phyloP scores from a whole-genome alignment of 441 rosid genomes.

The Erodium trifolium region DNA sequence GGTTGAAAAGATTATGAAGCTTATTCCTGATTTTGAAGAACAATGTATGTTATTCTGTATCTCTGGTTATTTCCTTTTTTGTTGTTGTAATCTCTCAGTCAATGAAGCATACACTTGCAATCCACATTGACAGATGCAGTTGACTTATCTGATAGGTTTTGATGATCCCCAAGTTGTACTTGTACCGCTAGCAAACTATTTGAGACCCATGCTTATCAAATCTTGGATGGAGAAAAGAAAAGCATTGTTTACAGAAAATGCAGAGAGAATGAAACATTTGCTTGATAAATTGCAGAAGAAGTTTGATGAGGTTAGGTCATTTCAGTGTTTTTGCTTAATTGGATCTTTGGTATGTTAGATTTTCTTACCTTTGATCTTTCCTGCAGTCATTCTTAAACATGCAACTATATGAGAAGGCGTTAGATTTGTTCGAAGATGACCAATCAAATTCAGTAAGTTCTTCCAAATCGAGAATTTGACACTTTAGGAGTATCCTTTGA shows the following conservation, averaged over 20 bases:
- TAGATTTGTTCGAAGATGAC: constrained; percentile 87
- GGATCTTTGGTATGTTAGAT: background rate
- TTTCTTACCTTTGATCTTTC: constrained; percentile 13
- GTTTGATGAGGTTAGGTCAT: constrained; percentile 69
- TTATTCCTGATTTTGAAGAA: constrained; percentile 75
- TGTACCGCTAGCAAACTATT: constrained; percentile 49
- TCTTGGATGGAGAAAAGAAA: constrained; percentile 73
- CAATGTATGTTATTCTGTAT: constrained; percentile 32
- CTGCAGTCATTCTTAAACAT: constrained; percentile 75
- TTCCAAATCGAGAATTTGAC: constrained; percentile 15
- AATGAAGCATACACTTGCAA: constrained; percentile 5
- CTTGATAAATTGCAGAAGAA: constrained; percentile 83
- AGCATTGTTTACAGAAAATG: constrained; percentile 74
- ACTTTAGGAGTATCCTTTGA: constrained; percentile 18
- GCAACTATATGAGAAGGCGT: constrained; percentile 88
- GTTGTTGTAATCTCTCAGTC: constrained; percentile 14
- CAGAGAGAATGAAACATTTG: constrained; percentile 63
- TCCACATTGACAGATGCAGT: constrained; percentile 19
- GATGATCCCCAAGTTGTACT: constrained; percentile 55
- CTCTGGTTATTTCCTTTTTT: constrained; percentile 3
- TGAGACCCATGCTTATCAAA: constrained; percentile 80
- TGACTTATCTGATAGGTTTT: constrained; percentile 41
- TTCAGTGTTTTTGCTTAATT: constrained; percentile 11
- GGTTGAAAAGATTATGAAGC: constrained; percentile 46
- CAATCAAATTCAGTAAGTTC: constrained; percentile 74